Evolutionary conservation across 371 early-diverging fungal species (phyloP), one percentile per base, ranked within the genome.

Genomic region (Mucor indicus): DNA sequence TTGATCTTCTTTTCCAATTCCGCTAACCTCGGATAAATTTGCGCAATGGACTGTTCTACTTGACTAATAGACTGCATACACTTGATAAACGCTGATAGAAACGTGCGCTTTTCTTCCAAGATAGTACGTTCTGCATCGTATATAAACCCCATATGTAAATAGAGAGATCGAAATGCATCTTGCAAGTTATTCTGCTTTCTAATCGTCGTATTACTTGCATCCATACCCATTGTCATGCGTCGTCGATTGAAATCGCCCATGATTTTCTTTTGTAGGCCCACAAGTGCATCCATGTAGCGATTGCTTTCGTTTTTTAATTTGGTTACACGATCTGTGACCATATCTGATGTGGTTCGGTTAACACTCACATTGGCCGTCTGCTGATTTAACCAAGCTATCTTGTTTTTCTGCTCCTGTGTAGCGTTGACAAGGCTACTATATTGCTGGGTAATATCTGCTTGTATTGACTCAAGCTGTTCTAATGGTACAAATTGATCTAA

Each of bases 1-100:
- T 44, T 45, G 3, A 55, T 50, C 6, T 27, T 39, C 20, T 39
- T 33, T 27, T 60, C 60, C 6, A 60, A 17, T 7, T 48, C 38
- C 20, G 55, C 55, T 32, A 60, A 16, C 15, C 30, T 48, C 12
- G 60, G 55, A 20, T 54, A 55, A 2, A 60, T 25, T 15, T 31
- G 32, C 8, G 46, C 32, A 0, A 60, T 37, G 8, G 60, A 53
- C 20, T 60, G 44, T 22, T 60, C 60, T 0, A 60, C 43, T 24
- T 44, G 31, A 39, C 60, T 60, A 13, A 60, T 45, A 0, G 38
- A 36, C n/a, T 46, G 50, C 45, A 60, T 54, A 19, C 50, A 49
- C 17, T 50, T 33, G 4, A 55, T 23, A 36, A 60, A 60, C 3
- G 20, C 32, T 11, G 32, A 31, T 12, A 49, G 5, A 0, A 42